These are phyloP conservation scores for Apophysomyces sp. DNA, from an alignment of 371 early-diverging fungal genomes.

Conservation along the genomic window DNA sequence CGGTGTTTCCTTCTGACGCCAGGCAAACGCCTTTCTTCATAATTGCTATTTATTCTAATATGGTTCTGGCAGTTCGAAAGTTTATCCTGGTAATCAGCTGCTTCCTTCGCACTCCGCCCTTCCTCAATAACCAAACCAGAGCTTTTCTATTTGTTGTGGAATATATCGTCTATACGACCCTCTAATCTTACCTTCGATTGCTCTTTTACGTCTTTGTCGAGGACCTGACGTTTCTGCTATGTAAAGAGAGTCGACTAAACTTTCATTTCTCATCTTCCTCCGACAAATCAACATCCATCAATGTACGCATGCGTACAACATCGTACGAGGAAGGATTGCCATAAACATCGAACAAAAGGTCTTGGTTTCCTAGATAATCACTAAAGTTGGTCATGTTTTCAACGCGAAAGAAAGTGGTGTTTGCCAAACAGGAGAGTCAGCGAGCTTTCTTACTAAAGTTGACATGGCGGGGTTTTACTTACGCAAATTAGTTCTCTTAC, in stretches of 20 bases:
- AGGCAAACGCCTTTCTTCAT: slow-evolving; percentile 14
- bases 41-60: slow-evolving; percentile 6
- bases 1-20: not conserved
- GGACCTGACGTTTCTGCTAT: not conserved
- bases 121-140: slow-evolving; percentile 16
- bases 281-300: slow-evolving; percentile 1
- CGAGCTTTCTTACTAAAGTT: too few species aligned
- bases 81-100: slow-evolving; percentile 7
- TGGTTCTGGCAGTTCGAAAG: slow-evolving; percentile 7
- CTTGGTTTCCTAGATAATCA: too few species aligned
- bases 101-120: not conserved
- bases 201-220: not conserved
- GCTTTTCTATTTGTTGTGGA: slow-evolving; percentile 14
- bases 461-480: too few species aligned
- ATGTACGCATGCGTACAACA: slow-evolving; percentile 9
- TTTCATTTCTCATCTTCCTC: not conserved
- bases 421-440: too few species aligned
- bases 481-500: too few species aligned
- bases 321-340: too few species aligned
- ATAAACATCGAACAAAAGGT: too few species aligned
- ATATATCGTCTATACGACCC: slow-evolving; percentile 12
- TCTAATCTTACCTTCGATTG: slow-evolving; percentile 3
- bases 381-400: too few species aligned
- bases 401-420: too few species aligned
- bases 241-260: not conserved